A percentile compares a stretch with the other conserved stretches of the same genome.
Evolutionary conservation across 495 filamentous ascomycete genomes (phyloP).

Genomic region (Lentithecium fluviatile): DNA sequence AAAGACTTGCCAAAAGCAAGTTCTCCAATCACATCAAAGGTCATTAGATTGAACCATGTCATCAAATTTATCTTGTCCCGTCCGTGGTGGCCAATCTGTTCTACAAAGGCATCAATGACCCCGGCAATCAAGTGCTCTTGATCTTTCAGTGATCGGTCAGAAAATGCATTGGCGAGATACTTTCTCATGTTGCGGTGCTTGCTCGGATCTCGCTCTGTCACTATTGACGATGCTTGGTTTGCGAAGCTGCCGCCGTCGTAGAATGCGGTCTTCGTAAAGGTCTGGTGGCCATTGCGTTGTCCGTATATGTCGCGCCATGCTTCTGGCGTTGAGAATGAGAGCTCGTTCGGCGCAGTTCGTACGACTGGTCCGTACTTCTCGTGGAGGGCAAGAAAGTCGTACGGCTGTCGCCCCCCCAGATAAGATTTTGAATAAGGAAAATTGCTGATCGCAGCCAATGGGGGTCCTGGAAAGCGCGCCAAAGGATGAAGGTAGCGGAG

Average conservation of each 20-base stretch:
- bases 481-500: conserved; percentile 45
- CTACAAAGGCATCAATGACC: conserved; percentile 45
- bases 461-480: conserved; percentile 45
- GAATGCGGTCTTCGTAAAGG: conserved; percentile 33
- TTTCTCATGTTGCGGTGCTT: too few relatives aligned
- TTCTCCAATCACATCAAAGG: conserved; percentile 63
- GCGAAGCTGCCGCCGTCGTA: conserved; percentile 39
- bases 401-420: conserved; percentile 3
- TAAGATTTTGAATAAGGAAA: conserved; percentile 26
- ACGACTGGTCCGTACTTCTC: conserved; percentile 50
- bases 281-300: conserved; percentile 33
- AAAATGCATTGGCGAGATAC: too few relatives aligned
- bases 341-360: conserved; percentile 55
- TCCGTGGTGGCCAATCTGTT: conserved; percentile 29
- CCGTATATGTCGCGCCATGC: conserved; percentile 62
- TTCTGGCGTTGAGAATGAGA: conserved; percentile 51
- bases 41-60: conserved; percentile 59
- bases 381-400: conserved; percentile 32
- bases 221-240: too few relatives aligned
- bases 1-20: conserved; percentile 61
- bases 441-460: conserved; percentile 37
- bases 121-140: conserved; percentile 50
- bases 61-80: conserved; percentile 43
- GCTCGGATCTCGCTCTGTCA: too few relatives aligned
- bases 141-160: conserved; percentile 31